These are phyloP conservation scores for Seminavis robusta DNA, from an alignment of 108 stramenopile genomes.

Conservation along the genomic window DNA sequence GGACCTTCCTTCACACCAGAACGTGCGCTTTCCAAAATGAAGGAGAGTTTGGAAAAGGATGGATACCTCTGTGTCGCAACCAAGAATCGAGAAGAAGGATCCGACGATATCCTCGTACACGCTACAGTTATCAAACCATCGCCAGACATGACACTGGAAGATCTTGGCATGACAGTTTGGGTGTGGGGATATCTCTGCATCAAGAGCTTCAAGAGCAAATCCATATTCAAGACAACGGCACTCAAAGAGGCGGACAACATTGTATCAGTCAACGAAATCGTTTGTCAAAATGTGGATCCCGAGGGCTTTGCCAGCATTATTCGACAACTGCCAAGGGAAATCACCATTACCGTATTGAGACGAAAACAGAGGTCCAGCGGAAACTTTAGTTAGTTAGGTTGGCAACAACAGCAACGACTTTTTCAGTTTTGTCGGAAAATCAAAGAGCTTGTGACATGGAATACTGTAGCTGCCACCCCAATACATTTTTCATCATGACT, in stretches of 20 bases:
- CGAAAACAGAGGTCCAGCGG: constrained; percentile 40
- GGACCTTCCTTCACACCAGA: constrained; percentile 14
- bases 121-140: constrained; percentile 47
- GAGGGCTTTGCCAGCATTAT: constrained; percentile 25
- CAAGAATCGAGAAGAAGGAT: constrained; percentile 25
- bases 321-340: constrained; percentile 25
- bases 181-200: constrained; percentile 41
- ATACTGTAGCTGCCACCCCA: too few species aligned
- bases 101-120: constrained; percentile 37
- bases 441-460: too few species aligned
- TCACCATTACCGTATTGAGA: constrained; percentile 36
- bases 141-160: constrained; percentile 35
- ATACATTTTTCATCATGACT: too few species aligned
- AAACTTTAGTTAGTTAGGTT: constrained; percentile 23
- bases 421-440: too few species aligned
- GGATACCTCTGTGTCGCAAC: constrained; percentile 18
- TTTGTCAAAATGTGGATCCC: constrained; percentile 17
- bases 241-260: constrained; percentile 38
- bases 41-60: constrained; percentile 16
- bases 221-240: constrained; percentile 29
- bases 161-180: constrained; percentile 45
- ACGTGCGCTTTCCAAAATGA: constrained; percentile 19
- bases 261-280: constrained; percentile 43
- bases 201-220: constrained; percentile 18
- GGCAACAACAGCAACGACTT: too few species aligned